phyloP scores from a whole-genome alignment of 2,329 filamentous ascomycete genomes.

The Delphinella strobiligena region DNA sequence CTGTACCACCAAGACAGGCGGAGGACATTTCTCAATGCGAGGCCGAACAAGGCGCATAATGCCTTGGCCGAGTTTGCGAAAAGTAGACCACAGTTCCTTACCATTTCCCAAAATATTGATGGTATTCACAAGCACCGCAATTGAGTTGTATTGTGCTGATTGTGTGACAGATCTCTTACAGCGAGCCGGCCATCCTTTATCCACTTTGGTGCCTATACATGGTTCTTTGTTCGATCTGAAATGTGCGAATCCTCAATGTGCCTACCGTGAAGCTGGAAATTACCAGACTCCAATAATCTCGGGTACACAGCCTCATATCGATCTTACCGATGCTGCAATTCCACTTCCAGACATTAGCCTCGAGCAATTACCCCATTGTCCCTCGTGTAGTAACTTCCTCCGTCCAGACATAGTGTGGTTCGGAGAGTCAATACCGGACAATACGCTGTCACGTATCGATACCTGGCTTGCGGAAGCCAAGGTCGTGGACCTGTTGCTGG shows the following conservation, averaged over 20 bases:
- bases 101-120: constrained; percentile 2
- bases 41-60: constrained; percentile 2
- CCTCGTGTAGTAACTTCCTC: not conserved
- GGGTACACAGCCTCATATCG: too few relatives aligned
- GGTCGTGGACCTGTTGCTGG: constrained; percentile 1
- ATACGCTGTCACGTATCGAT: not conserved
- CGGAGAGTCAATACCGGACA: not conserved
- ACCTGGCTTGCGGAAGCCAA: not conserved
- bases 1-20: not conserved
- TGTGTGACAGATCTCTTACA: not conserved
- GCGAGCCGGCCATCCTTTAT: not conserved
- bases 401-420: constrained; percentile 1
- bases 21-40: not conserved
- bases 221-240: constrained; percentile 1
- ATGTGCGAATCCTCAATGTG: not conserved
- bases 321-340: not conserved
- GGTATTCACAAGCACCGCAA: not conserved
- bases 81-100: not conserved
- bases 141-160: not conserved
- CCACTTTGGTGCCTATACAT: not conserved
- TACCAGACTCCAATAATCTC: too few relatives aligned
- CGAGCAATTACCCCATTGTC: not conserved
- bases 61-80: constrained; percentile 1
- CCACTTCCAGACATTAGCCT: not conserved
- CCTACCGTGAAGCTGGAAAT: not conserved